These are phyloP conservation scores for Phialophora verrucosa DNA, from an alignment of 2,329 filamentous ascomycete species.

Conservation along the genomic window DNA sequence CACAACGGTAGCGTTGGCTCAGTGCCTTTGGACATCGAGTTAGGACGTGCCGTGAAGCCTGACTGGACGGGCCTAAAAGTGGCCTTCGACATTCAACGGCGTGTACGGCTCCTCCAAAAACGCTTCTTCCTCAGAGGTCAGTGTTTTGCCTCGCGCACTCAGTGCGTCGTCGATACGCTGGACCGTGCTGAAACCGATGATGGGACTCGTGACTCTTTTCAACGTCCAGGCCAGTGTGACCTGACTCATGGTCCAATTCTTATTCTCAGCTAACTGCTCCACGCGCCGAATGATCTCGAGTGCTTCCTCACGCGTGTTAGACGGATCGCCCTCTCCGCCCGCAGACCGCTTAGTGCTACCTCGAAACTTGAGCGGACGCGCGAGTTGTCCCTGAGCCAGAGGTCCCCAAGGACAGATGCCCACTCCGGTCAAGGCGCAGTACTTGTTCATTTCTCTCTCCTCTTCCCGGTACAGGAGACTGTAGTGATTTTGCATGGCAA, in stretches of 20 bases:
- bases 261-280: neutral
- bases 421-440: neutral
- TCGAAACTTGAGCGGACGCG: neutral
- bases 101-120: too few relatives aligned
- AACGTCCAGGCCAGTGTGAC: neutral
- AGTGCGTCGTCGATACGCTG: too few relatives aligned
- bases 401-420: conserved; percentile 1
- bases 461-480: conserved; percentile 57
- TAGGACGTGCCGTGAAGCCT: too few relatives aligned
- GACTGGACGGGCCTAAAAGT: too few relatives aligned
- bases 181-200: too few relatives aligned
- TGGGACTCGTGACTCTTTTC: too few relatives aligned
- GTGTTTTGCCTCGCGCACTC: too few relatives aligned
- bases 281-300: conserved; percentile 1
- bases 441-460: conserved; percentile 48
- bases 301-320: neutral
- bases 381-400: neutral
- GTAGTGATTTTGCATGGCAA: conserved; percentile 60
- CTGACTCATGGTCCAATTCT: neutral
- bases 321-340: neutral
- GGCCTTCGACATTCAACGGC: too few relatives aligned
- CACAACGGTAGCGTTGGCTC: too few relatives aligned
- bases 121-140: too few relatives aligned
- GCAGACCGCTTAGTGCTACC: neutral
- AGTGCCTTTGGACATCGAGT: too few relatives aligned